These are phyloP conservation scores for Mycena galericulata DNA, from an alignment of 768 basidiomycete genomes.

Conservation along the genomic window DNA sequence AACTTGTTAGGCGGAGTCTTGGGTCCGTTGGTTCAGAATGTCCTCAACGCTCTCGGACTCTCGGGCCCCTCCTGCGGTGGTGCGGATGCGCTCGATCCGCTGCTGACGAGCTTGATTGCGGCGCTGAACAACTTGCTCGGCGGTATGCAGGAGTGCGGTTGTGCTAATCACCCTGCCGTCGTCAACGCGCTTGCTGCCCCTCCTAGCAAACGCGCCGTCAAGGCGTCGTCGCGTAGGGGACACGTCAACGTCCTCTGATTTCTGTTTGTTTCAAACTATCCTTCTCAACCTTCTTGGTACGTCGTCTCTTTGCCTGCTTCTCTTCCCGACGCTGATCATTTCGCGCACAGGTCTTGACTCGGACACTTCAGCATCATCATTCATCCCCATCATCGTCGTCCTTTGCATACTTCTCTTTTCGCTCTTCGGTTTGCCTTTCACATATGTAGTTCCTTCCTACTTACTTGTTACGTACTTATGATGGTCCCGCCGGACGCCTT, in stretches of 20 bases:
- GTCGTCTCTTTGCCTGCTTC: background rate
- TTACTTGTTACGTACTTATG: background rate
- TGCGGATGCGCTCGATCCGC: background rate
- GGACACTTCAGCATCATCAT: background rate
- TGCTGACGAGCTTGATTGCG: background rate
- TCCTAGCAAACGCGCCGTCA: background rate
- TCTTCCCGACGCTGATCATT: background rate
- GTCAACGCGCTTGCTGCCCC: background rate
- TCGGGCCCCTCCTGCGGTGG: background rate
- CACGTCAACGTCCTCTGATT: background rate
- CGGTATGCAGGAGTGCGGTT: background rate
- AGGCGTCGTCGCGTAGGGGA: too few species aligned
- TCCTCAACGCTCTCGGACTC: background rate
- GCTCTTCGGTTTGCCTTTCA: background rate
- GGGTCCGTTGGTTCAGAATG: background rate
- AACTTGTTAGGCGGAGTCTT: background rate
- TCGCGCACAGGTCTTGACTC: background rate
- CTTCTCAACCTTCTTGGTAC: background rate
- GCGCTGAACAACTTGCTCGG: background rate
- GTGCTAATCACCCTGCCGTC: background rate
- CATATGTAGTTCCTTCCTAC: constrained; percentile 1
- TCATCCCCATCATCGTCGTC: background rate
- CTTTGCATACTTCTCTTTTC: background rate
- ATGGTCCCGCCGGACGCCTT: background rate
- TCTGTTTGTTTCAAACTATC: background rate